phyloP scores from a whole-genome alignment of 441 rosid genomes.

The Sinapis alba region DNA sequence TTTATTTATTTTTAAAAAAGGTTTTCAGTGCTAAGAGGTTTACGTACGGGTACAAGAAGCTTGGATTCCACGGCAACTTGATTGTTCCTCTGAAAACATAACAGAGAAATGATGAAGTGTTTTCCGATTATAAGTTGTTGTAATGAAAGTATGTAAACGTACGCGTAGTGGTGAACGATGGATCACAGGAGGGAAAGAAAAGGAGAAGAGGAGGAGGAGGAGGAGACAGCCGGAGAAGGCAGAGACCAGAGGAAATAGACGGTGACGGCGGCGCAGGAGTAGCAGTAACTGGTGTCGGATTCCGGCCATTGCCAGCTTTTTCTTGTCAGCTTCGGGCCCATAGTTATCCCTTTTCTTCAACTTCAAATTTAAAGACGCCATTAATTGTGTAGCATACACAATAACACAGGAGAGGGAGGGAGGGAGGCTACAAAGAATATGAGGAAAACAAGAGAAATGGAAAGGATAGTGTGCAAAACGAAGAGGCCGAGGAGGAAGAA shows the following conservation, averaged over 20 bases:
- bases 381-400: slow-evolving; percentile 8
- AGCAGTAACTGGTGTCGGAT: slow-evolving; percentile 45
- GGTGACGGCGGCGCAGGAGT: slow-evolving; percentile 52
- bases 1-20: neutral
- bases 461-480: slow-evolving; percentile 40
- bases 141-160: neutral
- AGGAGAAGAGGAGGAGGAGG: slow-evolving; percentile 51
- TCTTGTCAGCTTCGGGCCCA: slow-evolving; percentile 31
- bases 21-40: neutral
- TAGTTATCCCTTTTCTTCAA: slow-evolving; percentile 45
- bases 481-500: slow-evolving; percentile 9
- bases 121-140: neutral
- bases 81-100: slow-evolving; percentile 31
- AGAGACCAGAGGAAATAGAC: slow-evolving; percentile 54
- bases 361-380: slow-evolving; percentile 42
- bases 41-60: slow-evolving; percentile 20
- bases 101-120: neutral
- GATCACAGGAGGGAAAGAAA: slow-evolving; percentile 51
- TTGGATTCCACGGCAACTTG: slow-evolving; percentile 33
- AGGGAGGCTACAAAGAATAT: slow-evolving; percentile 31
- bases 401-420: neutral
- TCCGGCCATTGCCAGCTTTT: slow-evolving; percentile 32
- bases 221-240: slow-evolving; percentile 58
- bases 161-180: slow-evolving; percentile 27
- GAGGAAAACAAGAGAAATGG: slow-evolving; percentile 39